phyloP scores from a whole-genome alignment of 2,329 filamentous ascomycete species.

The Aureobasidium zeae region DNA sequence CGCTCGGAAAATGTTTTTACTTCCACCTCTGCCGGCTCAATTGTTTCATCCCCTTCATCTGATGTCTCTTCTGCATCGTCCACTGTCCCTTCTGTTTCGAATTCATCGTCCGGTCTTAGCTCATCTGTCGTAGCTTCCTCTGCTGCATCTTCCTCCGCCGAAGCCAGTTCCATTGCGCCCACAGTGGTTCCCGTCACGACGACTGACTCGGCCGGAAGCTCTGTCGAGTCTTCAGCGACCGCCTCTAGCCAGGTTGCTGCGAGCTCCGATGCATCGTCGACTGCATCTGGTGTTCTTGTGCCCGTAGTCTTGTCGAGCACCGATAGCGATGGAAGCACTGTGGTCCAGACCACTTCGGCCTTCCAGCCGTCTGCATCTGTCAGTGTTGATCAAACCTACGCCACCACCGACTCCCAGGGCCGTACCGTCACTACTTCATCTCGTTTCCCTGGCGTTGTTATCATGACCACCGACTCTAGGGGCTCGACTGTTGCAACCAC shows the following conservation, averaged over 20 bases:
- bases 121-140: constrained; percentile 12
- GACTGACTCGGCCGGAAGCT: constrained; percentile 21
- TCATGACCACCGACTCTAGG: constrained; percentile 32
- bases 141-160: constrained; percentile 3
- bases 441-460: constrained; percentile 26
- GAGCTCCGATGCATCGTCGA: constrained; percentile 19
- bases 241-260: constrained; percentile 16
- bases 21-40: constrained; percentile 12
- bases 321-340: constrained; percentile 29
- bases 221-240: constrained; percentile 19
- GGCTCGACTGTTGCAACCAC: constrained; percentile 32
- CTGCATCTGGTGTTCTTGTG: constrained; percentile 30
- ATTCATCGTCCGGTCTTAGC: constrained; percentile 14
- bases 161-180: constrained; percentile 12
- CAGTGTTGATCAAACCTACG: constrained; percentile 24
- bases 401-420: constrained; percentile 26
- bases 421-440: constrained; percentile 28
- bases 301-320: constrained; percentile 33
- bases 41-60: background rate
- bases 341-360: constrained; percentile 31
- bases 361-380: constrained; percentile 28
- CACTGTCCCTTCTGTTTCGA: constrained; percentile 14
- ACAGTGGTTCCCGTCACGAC: constrained; percentile 23
- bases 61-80: constrained; percentile 18
- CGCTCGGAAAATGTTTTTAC: constrained; percentile 14